Conservation (phyloP, 2,329 filamentous ascomycete species). For the Penicillium capsulatum region DNA sequence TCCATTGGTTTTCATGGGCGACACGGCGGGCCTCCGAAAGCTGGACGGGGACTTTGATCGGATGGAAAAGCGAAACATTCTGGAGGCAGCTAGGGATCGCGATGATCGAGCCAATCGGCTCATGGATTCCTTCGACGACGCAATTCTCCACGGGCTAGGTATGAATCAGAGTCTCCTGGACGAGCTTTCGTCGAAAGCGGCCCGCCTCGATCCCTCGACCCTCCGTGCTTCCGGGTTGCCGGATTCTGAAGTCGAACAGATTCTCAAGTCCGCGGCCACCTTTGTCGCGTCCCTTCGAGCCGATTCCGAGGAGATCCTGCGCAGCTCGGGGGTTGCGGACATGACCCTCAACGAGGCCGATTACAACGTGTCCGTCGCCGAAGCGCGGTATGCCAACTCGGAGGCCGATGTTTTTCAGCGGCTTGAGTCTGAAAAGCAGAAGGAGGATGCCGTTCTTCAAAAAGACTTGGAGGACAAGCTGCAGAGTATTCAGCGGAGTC, state of each 20-base stretch:
- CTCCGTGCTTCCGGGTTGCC: constrained; percentile 33
- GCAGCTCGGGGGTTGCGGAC: constrained; percentile 48
- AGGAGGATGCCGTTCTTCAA: constrained; percentile 47
- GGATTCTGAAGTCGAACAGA: constrained; percentile 34
- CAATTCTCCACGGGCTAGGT: constrained; percentile 49
- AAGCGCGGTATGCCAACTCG: constrained; percentile 46
- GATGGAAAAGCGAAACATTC: constrained; percentile 49
- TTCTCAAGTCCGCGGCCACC: constrained; percentile 38
- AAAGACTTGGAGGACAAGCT: constrained; percentile 41
- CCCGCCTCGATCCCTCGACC: constrained; percentile 33
- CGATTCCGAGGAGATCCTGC: constrained; percentile 46
- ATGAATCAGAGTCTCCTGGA: constrained; percentile 51
- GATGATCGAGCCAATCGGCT: constrained; percentile 49
- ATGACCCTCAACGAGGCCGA: constrained; percentile 50
- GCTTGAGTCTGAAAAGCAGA: constrained; percentile 46
- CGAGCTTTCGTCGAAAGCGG: constrained; percentile 44
- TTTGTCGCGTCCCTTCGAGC: constrained; percentile 39
- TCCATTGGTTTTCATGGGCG: constrained; percentile 50
- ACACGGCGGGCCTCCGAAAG: constrained; percentile 49
- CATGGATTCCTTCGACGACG: constrained; percentile 50
- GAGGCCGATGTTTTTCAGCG: constrained; percentile 41
- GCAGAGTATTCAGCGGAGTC: constrained; percentile 39
- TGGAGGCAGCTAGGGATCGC: constrained; percentile 48
- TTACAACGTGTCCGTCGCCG: constrained; percentile 52
- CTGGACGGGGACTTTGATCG: constrained; percentile 48